Conservation (phyloP, 2,329 filamentous ascomycete genomes). For the Sordariomycetes sp. region DNA sequence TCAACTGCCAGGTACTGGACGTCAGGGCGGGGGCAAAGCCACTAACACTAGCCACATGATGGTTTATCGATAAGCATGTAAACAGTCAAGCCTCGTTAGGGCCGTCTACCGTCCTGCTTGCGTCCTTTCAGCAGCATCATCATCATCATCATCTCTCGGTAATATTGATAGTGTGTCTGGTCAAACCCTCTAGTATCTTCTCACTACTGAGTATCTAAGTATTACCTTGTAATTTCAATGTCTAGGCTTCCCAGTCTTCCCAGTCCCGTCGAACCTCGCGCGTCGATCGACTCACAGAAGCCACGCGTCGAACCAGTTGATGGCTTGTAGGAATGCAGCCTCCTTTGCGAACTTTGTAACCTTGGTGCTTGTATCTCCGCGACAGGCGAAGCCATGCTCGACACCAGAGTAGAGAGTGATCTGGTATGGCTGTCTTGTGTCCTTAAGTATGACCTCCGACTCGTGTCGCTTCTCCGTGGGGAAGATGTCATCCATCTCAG, state of each 20-base stretch:
- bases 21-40: not conserved
- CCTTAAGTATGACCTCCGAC: slow-evolving; percentile 50
- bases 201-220: too few species aligned
- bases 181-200: too few species aligned
- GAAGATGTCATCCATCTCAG: slow-evolving; percentile 59
- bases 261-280: too few species aligned
- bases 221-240: too few species aligned
- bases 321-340: slow-evolving; percentile 69
- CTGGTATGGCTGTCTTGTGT: slow-evolving; percentile 55
- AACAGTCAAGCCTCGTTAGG: too few species aligned
- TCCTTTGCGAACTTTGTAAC: slow-evolving; percentile 64
- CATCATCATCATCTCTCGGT: too few species aligned
- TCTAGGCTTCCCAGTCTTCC: too few species aligned
- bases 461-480: slow-evolving; percentile 53
- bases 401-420: slow-evolving; percentile 67
- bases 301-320: slow-evolving; percentile 27
- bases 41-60: not conserved
- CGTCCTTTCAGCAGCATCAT: too few species aligned
- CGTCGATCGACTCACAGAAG: too few species aligned
- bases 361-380: slow-evolving; percentile 51
- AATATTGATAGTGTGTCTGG: too few species aligned
- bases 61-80: too few species aligned
- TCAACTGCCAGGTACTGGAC: not conserved
- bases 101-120: too few species aligned
- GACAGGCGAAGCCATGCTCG: slow-evolving; percentile 66